Conservation (phyloP, 2,329 filamentous ascomycete genomes). For the Penicillium sp. region DNA sequence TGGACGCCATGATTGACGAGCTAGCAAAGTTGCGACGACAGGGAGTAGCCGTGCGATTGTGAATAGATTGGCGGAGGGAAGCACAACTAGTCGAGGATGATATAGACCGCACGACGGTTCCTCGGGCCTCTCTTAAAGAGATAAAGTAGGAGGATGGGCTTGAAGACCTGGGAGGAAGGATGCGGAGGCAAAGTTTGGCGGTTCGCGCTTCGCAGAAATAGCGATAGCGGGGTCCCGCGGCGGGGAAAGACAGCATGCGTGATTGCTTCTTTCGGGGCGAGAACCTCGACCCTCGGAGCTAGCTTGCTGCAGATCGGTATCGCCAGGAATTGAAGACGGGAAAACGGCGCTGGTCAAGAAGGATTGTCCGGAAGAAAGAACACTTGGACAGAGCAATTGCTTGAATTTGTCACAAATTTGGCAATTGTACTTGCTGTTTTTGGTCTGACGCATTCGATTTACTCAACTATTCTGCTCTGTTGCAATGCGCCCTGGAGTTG, state of each 20-base stretch:
- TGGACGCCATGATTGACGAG: slow-evolving; percentile 74
- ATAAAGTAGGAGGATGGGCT: slow-evolving; percentile 4
- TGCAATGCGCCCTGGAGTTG: no score
- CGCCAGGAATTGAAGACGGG: slow-evolving; percentile 5
- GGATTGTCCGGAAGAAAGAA: no score
- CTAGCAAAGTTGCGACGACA: slow-evolving; percentile 42
- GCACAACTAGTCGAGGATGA: slow-evolving; percentile 9
- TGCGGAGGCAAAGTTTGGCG: slow-evolving; percentile 18
- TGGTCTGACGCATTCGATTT: no score
- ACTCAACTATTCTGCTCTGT: no score
- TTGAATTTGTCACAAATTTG: no score
- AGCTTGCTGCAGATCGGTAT: slow-evolving; percentile 8
- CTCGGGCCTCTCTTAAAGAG: slow-evolving; percentile 15
- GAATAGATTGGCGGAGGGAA: slow-evolving; percentile 14
- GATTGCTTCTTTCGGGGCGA: slow-evolving; percentile 20
- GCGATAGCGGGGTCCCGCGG: slow-evolving; percentile 20
- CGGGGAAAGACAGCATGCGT: slow-evolving; percentile 22
- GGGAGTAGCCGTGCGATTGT: slow-evolving; percentile 14
- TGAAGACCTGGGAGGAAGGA: slow-evolving; percentile 11
- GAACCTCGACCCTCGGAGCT: slow-evolving; percentile 15
- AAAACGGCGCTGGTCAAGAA: no score
- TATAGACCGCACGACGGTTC: slow-evolving; percentile 11
- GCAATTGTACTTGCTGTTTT: no score
- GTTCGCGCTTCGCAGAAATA: slow-evolving; percentile 18
- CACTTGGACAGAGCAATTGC: no score